Conservation (phyloP, 352 stramenopile species). For the Pythium sukuiense region DNA sequence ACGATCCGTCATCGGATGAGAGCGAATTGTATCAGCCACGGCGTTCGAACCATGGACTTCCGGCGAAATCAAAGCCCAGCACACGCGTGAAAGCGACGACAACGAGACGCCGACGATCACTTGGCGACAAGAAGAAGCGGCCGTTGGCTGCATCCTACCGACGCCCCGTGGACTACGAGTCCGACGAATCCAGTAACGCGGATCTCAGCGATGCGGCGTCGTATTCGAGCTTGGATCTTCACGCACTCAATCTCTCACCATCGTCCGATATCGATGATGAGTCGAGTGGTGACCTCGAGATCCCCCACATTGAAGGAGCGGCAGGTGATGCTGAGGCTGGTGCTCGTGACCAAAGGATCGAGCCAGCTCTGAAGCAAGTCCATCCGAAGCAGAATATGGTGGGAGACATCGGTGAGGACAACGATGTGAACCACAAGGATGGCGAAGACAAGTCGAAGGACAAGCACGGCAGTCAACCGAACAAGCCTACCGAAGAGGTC, state of each 20-base stretch:
- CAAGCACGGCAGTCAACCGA: background rate
- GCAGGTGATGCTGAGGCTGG: background rate
- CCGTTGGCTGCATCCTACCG: background rate
- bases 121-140: background rate
- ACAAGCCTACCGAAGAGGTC: slow-evolving; percentile 8
- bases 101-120: slow-evolving; percentile 8
- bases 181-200: slow-evolving; percentile 9
- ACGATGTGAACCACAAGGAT: background rate
- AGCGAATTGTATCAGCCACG: background rate
- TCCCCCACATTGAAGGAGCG: background rate
- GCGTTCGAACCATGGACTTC: background rate
- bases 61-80: background rate
- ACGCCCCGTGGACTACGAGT: slow-evolving; percentile 10
- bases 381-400: background rate
- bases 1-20: background rate
- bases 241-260: background rate
- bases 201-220: background rate
- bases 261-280: background rate
- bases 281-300: background rate
- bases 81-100: background rate
- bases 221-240: slow-evolving; percentile 8
- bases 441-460: background rate
- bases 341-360: too few species aligned
- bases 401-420: background rate
- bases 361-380: too few species aligned